Conservation (phyloP, 2,329 filamentous ascomycete species). For the Cryphonectria japonica region DNA sequence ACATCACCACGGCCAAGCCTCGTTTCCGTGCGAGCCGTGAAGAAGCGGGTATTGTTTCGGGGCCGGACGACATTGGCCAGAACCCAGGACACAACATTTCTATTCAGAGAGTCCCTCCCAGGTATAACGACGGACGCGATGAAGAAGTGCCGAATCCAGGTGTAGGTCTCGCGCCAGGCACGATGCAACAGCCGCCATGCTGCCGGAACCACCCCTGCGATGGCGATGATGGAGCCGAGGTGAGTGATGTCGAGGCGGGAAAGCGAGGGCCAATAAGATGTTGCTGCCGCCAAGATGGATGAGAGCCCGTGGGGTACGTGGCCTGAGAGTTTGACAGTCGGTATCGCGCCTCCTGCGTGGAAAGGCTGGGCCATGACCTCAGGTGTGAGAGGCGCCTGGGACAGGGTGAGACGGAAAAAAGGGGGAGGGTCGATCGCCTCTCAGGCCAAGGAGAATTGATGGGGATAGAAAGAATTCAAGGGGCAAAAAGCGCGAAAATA, state of each 20-base stretch:
- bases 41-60: slow-evolving; percentile 43
- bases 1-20: slow-evolving; percentile 40
- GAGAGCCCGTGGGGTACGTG: slow-evolving; percentile 10
- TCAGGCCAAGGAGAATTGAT: background rate
- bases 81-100: slow-evolving; percentile 51
- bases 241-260: slow-evolving; percentile 46
- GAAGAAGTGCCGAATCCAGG: slow-evolving; percentile 48
- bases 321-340: slow-evolving; percentile 16
- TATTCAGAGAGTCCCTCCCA: slow-evolving; percentile 49
- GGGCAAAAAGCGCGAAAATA: background rate
- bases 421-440: background rate
- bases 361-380: slow-evolving; percentile 28
- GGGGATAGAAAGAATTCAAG: background rate
- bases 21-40: slow-evolving; percentile 49
- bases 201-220: slow-evolving; percentile 46
- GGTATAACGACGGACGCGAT: slow-evolving; percentile 49
- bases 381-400: slow-evolving; percentile 1
- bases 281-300: background rate
- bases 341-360: slow-evolving; percentile 28
- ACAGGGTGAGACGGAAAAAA: background rate
- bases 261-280: slow-evolving; percentile 21
- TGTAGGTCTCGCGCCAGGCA: slow-evolving; percentile 43
- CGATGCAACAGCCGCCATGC: slow-evolving; percentile 44
- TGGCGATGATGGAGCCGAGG: slow-evolving; percentile 49
- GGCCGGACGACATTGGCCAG: slow-evolving; percentile 43